Evolutionary conservation across 2,329 filamentous ascomycete species (phyloP).

Genomic region (Pseudogymnoascus sp.): DNA sequence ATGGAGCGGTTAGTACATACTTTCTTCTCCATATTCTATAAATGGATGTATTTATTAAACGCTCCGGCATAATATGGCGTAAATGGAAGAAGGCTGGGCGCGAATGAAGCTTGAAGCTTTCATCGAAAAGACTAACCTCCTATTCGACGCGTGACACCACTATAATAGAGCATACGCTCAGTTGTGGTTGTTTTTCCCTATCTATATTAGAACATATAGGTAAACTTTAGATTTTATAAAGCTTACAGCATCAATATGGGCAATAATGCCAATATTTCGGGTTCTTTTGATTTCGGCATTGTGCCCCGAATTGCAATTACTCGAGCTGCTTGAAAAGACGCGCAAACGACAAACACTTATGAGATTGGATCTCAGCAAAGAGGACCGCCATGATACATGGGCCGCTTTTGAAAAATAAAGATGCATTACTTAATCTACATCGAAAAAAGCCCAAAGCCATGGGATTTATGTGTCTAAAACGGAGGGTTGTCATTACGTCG

Average conservation of each 20-base stretch:
- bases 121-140: slow-evolving; percentile 43
- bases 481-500: slow-evolving; percentile 2
- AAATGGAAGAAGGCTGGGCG: background rate
- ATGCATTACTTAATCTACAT: slow-evolving; percentile 9
- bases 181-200: slow-evolving; percentile 95
- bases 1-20: background rate
- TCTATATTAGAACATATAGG: slow-evolving; percentile 6
- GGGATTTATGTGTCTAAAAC: background rate
- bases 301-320: background rate
- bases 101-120: background rate
- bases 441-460: background rate
- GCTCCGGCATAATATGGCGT: background rate
- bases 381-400: slow-evolving; percentile 5
- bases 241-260: slow-evolving; percentile 83
- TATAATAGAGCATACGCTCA: slow-evolving; percentile 97
- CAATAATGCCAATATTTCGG: slow-evolving; percentile 95
- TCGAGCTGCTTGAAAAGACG: slow-evolving; percentile 2
- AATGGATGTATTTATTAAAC: background rate
- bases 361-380: background rate
- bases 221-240: slow-evolving; percentile 4
- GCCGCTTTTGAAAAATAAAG: background rate
- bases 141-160: slow-evolving; percentile 76
- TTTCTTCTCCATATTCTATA: background rate
- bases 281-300: slow-evolving; percentile 43
- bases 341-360: slow-evolving; percentile 1